Evolutionary conservation across 257 asterid species (phyloP), one percentile per base, ranked within the genome.

Genomic region (Marsdenia floribunda): DNA sequence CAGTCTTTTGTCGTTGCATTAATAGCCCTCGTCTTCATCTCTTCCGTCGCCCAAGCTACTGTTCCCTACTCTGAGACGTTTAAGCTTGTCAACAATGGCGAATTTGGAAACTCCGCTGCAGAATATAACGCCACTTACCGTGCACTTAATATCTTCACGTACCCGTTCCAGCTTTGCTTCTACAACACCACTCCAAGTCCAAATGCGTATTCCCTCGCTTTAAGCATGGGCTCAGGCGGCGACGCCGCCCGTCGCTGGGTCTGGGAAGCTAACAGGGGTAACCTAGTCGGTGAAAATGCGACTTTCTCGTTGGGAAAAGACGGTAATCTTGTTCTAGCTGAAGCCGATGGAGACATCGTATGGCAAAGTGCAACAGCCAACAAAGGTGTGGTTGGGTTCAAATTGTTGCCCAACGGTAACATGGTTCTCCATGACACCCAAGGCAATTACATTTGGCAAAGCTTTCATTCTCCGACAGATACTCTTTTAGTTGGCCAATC

Each of bases 231-330:
- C 10, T 47, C 79, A 0, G 24, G 9, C 73, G 75, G 80, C 2
- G 49, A 44, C 2, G 8, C 12, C 49, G 2, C 10, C 12, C 8
- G 8, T 10, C 60, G 78, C 1, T 85, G 86, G 87, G 87, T 85
- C 11, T 85, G 87, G 87, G 87, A 83, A 4, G 85, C 85, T 18
- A 85, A 85, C 9, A 85, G 87, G 0, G 77, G 80, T 70, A 70
- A 79, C 3, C 82, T 79, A 0, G 87, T 85, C 0, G 77, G 82
- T 0, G 88, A 85, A 18, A 80, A 82, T 0, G 83, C 88, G 0
- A 82, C 82, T 0, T 78, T 85, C 75, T 75, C 85, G 2, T 53
- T 85, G 0, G 73, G 80, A 22, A 1, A 35, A 0, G 53, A 66
- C 14, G 86, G 86, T 4, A 85, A 85, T 35, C 71, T 85, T 0